Evolutionary conservation across 148 eudicot genomes (phyloP).

Genomic region (Cornus suecica): DNA sequence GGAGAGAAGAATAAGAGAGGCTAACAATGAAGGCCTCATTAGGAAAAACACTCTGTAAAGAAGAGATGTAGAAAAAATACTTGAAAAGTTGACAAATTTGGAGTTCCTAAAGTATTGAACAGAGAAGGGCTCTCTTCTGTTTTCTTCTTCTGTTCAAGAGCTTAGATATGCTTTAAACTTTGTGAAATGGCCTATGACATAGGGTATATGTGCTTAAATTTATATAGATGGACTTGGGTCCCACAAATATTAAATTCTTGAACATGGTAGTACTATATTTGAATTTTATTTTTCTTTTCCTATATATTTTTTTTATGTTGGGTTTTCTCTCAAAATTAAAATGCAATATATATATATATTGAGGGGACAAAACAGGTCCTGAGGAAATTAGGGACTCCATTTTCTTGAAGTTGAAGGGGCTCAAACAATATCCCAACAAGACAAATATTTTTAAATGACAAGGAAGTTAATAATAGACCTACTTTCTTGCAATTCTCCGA

Average conservation of each 20-base stretch:
- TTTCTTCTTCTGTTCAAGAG: background rate
- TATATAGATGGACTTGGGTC: constrained; percentile 1
- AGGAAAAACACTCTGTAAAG: background rate
- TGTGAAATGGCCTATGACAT: background rate
- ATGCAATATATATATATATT: background rate
- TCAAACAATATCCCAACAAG: constrained; percentile 3
- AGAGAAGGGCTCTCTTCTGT: background rate
- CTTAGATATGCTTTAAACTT: constrained; percentile 4
- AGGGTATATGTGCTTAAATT: background rate
- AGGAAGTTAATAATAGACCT: background rate
- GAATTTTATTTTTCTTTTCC: background rate
- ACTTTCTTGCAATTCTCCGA: background rate
- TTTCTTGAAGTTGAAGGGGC: constrained; percentile 18
- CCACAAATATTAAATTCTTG: background rate
- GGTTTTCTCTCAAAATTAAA: background rate
- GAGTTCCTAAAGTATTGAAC: background rate
- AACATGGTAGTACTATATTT: background rate
- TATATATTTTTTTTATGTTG: too few relatives aligned
- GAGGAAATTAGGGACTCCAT: constrained; percentile 18
- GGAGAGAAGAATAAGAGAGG: constrained; percentile 32
- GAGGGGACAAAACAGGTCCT: constrained; percentile 22
- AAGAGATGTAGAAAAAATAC: background rate
- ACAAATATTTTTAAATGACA: constrained; percentile 14
- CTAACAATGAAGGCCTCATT: constrained; percentile 37
- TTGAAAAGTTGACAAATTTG: constrained; percentile 2